Evolutionary conservation across 192 early-diverging fungal genomes (phyloP).

Genomic region (Mortierella claussenii): DNA sequence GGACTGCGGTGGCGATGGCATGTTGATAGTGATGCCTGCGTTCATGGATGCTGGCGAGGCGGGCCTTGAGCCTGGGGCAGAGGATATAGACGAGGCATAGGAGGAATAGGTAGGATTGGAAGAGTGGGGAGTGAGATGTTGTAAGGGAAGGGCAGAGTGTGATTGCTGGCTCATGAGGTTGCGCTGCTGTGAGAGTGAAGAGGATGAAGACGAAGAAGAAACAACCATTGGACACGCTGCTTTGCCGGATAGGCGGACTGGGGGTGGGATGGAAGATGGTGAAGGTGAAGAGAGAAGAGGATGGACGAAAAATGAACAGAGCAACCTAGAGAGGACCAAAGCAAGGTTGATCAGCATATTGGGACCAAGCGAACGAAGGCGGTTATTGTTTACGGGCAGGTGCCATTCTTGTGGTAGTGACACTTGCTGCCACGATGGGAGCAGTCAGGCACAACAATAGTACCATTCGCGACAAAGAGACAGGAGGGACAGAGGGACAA

Average conservation of each 20-base stretch:
- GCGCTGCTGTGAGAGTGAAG: constrained; percentile 28
- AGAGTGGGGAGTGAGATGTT: constrained; percentile 39
- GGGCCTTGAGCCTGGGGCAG: constrained; percentile 37
- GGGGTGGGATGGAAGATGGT: not conserved
- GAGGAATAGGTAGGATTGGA: constrained; percentile 33
- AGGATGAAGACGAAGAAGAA: constrained; percentile 18
- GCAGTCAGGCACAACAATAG: too few relatives aligned
- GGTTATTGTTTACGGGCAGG: not conserved
- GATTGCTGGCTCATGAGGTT: constrained; percentile 29
- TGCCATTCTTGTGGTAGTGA: not conserved
- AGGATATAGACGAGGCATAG: constrained; percentile 51
- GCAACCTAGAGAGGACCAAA: too few relatives aligned
- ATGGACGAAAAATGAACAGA: not conserved
- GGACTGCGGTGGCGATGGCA: constrained; percentile 38
- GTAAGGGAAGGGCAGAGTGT: constrained; percentile 31
- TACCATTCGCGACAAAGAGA: constrained; percentile 1
- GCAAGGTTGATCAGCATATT: too few relatives aligned
- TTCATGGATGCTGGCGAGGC: constrained; percentile 40
- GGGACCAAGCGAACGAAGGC: too few relatives aligned
- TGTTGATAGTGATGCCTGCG: constrained; percentile 10
- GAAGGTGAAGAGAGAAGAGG: not conserved
- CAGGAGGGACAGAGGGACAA: not conserved
- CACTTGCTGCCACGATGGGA: not conserved
- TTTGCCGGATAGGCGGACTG: not conserved
- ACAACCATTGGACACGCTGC: constrained; percentile 21